phyloP scores from a whole-genome alignment of 768 basidiomycete genomes.

The Mycena crocata region DNA sequence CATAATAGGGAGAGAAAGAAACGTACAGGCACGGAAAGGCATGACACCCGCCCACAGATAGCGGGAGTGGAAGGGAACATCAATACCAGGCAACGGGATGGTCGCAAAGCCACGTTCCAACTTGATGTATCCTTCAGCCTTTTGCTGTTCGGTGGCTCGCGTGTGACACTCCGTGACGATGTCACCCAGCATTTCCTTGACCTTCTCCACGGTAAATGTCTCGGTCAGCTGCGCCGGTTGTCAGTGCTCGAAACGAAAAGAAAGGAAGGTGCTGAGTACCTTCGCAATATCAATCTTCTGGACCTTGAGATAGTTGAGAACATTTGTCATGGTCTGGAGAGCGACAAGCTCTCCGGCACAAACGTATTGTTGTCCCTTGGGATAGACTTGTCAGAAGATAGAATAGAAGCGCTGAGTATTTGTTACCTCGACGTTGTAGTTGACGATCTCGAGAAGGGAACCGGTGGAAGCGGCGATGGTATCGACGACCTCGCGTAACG shows the following conservation, averaged over 20 bases:
- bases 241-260: slow-evolving; percentile 2
- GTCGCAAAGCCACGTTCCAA: slow-evolving; percentile 98
- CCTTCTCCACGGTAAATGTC: slow-evolving; percentile 89
- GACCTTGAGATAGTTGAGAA: slow-evolving; percentile 94
- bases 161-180: slow-evolving; percentile 88
- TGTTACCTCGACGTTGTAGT: slow-evolving; percentile 90
- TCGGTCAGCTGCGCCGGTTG: slow-evolving; percentile 77
- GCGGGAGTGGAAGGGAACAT: slow-evolving; percentile 99
- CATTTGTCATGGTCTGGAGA: slow-evolving; percentile 94
- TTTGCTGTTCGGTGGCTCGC: slow-evolving; percentile 81
- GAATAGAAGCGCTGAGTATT: not conserved
- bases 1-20: not conserved
- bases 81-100: slow-evolving; percentile 95
- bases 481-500: slow-evolving; percentile 97
- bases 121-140: slow-evolving; percentile 87
- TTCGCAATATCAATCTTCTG: slow-evolving; percentile 95
- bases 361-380: slow-evolving; percentile 98
- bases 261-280: slow-evolving; percentile 54
- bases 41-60: slow-evolving; percentile 99
- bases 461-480: slow-evolving; percentile 81
- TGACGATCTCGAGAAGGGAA: slow-evolving; percentile 96
- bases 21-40: slow-evolving; percentile 96
- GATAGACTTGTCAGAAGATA: slow-evolving; percentile 18
- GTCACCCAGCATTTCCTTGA: slow-evolving; percentile 94
- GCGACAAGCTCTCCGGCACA: slow-evolving; percentile 97